Percentiles rank a stretch among this genome's conserved stretches.
These are phyloP conservation scores for Pisolithus microcarpus DNA, from an alignment of 768 basidiomycete genomes.

Conservation along the genomic window DNA sequence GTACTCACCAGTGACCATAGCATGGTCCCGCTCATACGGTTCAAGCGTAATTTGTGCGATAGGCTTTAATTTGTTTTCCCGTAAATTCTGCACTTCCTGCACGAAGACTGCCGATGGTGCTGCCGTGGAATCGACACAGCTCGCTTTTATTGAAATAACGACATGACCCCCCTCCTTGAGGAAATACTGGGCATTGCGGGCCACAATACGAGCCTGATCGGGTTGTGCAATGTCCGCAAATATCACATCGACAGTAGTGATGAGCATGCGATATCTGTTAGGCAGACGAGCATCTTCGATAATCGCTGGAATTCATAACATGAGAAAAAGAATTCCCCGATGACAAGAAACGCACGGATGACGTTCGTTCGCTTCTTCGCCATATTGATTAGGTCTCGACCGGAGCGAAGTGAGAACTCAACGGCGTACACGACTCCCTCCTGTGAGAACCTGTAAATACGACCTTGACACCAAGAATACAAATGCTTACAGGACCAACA, in stretches of 20 bases:
- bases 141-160: slow-evolving; percentile 98
- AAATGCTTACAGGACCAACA: slow-evolving; percentile 76
- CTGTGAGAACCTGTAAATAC: slow-evolving; percentile 31
- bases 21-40: slow-evolving; percentile 86
- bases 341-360: slow-evolving; percentile 61
- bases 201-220: slow-evolving; percentile 96
- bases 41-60: slow-evolving; percentile 94
- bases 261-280: slow-evolving; percentile 94
- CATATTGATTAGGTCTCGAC: slow-evolving; percentile 98
- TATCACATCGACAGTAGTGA: slow-evolving; percentile 93
- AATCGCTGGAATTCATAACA: slow-evolving; percentile 52
- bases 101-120: slow-evolving; percentile 88
- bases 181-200: slow-evolving; percentile 90
- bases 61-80: slow-evolving; percentile 79
- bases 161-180: slow-evolving; percentile 88
- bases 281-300: slow-evolving; percentile 96
- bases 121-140: slow-evolving; percentile 95
- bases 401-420: slow-evolving; percentile 94
- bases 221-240: slow-evolving; percentile 99
- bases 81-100: slow-evolving; percentile 74
- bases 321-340: slow-evolving; percentile 1
- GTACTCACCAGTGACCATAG: slow-evolving; percentile 74
- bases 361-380: slow-evolving; percentile 99
- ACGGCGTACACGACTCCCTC: slow-evolving; percentile 98
- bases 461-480: background rate